phyloP scores from a whole-genome alignment of 2,329 filamentous ascomycete species.

The Alternaria triticimaculans region DNA sequence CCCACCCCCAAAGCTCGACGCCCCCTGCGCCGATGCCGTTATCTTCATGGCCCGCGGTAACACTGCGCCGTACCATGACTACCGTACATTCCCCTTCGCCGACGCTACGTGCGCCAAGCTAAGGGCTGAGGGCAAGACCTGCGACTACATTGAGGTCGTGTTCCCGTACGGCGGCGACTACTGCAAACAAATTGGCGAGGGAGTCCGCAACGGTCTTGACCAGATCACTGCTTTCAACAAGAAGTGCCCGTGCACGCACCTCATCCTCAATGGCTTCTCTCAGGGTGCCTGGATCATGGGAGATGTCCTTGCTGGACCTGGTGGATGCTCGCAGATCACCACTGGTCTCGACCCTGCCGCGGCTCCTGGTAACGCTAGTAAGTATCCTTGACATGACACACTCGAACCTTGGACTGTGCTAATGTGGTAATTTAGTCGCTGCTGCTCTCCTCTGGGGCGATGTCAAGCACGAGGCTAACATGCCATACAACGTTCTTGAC shows the following conservation, averaged over 20 bases:
- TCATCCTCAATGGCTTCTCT: constrained; percentile 67
- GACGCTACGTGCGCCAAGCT: constrained; percentile 30
- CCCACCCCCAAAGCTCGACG: constrained; percentile 28
- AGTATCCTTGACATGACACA: constrained; percentile 23
- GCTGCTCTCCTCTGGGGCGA: constrained; percentile 36
- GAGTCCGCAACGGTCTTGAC: constrained; percentile 26
- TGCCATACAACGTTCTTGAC: constrained; percentile 32
- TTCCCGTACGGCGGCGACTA: constrained; percentile 22
- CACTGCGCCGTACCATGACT: constrained; percentile 30
- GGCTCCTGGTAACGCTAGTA: constrained; percentile 33
- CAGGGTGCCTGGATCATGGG: constrained; percentile 67
- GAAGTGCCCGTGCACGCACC: constrained; percentile 61
- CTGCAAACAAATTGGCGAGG: constrained; percentile 27
- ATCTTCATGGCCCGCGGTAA: constrained; percentile 35
- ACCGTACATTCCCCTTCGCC: constrained; percentile 28
- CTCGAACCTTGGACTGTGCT: constrained; percentile 22
- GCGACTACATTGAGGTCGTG: constrained; percentile 33
- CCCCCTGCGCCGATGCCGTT: constrained; percentile 30
- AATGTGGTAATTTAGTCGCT: constrained; percentile 29
- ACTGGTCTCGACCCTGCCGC: constrained; percentile 26
- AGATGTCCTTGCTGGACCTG: constrained; percentile 61
- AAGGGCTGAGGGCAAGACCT: constrained; percentile 30
- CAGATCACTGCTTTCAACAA: constrained; percentile 62
- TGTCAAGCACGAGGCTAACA: constrained; percentile 27
- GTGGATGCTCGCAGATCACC: constrained; percentile 27